Percentiles rank a stretch among this genome's conserved stretches.
phyloP scores from a whole-genome alignment of 2,329 filamentous ascomycete genomes.

The Ophiostoma triangulosporum region DNA sequence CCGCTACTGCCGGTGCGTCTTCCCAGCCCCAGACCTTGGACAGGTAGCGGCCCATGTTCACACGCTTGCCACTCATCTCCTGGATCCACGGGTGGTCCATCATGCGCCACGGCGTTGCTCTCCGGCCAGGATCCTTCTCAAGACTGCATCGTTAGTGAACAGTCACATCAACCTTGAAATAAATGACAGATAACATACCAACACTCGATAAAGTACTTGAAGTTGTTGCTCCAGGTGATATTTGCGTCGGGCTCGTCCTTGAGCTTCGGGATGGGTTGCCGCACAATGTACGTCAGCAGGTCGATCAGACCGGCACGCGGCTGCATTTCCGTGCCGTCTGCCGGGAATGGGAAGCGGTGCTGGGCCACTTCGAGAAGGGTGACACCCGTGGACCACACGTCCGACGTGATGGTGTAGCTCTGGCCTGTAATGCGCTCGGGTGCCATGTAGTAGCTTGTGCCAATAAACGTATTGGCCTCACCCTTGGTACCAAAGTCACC shows the following conservation, averaged over 20 bases:
- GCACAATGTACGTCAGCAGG: constrained; percentile 90
- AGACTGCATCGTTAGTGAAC: constrained; percentile 41
- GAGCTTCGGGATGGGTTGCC: constrained; percentile 84
- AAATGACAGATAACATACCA: constrained; percentile 52
- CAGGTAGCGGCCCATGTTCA: constrained; percentile 94
- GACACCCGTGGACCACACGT: constrained; percentile 96
- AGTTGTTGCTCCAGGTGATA: constrained; percentile 91
- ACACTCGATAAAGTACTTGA: constrained; percentile 99
- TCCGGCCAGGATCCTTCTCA: constrained; percentile 77
- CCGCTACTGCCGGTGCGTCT: constrained; percentile 13
- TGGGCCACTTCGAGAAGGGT: constrained; percentile 98
- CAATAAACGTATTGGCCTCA: constrained; percentile 97
- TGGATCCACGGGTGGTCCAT: constrained; percentile 98
- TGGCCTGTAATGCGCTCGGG: constrained; percentile 95
- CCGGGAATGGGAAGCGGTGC: constrained; percentile 94
- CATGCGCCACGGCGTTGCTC: constrained; percentile 97
- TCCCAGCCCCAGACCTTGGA: constrained; percentile 97
- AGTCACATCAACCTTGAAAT: constrained; percentile 5
- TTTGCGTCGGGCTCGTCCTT: constrained; percentile 86
- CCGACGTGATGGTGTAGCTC: constrained; percentile 95
- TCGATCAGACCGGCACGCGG: constrained; percentile 88
- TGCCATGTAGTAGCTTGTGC: constrained; percentile 98
- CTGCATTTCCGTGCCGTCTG: constrained; percentile 91
- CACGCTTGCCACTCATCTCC: constrained; percentile 89
- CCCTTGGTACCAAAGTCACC: constrained; percentile 98